Conservation (phyloP, 1,284 basidiomycete genomes). For the Salmacisia buchloeana region DNA sequence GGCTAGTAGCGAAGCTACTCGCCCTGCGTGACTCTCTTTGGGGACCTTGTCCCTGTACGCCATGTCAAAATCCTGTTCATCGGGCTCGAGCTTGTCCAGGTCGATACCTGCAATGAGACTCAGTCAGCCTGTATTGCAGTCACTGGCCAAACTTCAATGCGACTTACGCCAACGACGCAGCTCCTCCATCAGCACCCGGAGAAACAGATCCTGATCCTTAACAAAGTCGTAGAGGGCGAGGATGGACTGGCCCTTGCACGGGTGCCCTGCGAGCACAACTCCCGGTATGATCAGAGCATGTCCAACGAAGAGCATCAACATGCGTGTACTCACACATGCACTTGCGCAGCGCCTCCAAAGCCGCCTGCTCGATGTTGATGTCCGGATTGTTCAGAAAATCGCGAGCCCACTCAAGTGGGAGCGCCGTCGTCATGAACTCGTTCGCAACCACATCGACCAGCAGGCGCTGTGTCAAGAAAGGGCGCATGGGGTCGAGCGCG, state of each 20-base stretch:
- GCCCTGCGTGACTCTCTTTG: no score
- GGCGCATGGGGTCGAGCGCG: background rate
- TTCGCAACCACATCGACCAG: background rate
- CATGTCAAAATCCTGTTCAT: background rate
- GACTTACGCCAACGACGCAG: background rate
- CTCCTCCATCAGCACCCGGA: background rate
- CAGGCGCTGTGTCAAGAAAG: background rate
- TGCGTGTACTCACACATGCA: background rate
- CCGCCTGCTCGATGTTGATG: background rate
- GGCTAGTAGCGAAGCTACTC: background rate
- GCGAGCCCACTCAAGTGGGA: background rate
- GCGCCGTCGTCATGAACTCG: background rate
- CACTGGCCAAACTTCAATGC: background rate
- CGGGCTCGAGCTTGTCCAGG: background rate
- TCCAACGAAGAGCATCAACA: background rate
- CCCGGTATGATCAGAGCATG: background rate
- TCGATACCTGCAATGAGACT: background rate
- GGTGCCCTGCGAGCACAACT: background rate
- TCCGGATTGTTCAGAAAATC: background rate
- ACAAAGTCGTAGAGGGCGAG: background rate
- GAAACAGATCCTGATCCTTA: background rate
- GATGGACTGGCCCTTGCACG: background rate
- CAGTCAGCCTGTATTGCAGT: background rate
- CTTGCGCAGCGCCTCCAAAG: background rate
- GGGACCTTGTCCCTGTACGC: background rate